Evolutionary conservation across 148 eudicot genomes (phyloP).

Genomic region (Drosera capensis): DNA sequence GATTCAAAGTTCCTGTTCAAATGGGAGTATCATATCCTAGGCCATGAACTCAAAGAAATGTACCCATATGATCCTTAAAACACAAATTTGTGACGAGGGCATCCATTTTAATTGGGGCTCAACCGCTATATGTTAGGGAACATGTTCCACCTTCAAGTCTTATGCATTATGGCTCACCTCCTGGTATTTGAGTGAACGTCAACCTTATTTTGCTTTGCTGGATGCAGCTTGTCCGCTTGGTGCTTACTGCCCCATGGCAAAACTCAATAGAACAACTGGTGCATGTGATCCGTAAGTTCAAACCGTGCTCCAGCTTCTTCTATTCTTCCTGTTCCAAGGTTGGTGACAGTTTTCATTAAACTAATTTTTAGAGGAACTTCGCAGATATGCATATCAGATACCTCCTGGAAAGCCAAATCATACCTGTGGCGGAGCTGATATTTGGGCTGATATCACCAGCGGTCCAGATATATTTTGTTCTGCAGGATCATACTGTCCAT

Average conservation of each 20-base stretch:
- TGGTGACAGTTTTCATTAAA: neutral
- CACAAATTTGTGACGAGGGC: no score
- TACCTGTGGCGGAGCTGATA: constrained; percentile 85
- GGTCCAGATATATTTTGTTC: constrained; percentile 59
- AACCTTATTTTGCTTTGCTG: neutral
- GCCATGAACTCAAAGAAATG: no score
- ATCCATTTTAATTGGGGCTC: no score
- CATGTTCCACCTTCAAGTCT: no score
- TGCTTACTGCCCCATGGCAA: constrained; percentile 71
- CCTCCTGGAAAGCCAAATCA: constrained; percentile 72
- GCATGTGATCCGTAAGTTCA: constrained; percentile 86
- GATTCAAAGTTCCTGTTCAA: no score
- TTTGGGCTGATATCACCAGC: constrained; percentile 55
- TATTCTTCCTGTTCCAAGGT: neutral
- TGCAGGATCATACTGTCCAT: constrained; percentile 87
- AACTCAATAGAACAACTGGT: constrained; percentile 59
- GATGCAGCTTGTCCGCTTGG: constrained; percentile 87
- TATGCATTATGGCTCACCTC: no score
- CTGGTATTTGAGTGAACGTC: neutral
- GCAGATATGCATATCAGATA: constrained; percentile 73
- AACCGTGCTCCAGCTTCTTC: neutral
- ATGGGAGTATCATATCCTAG: no score
- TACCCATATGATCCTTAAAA: no score
- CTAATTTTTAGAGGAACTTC: constrained; percentile 13
- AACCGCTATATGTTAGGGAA: no score